Percentiles rank a stretch among this genome's conserved stretches.
These are phyloP conservation scores for Cladosporium sp. DNA, from an alignment of 2,329 filamentous ascomycete genomes.

Conservation along the genomic window DNA sequence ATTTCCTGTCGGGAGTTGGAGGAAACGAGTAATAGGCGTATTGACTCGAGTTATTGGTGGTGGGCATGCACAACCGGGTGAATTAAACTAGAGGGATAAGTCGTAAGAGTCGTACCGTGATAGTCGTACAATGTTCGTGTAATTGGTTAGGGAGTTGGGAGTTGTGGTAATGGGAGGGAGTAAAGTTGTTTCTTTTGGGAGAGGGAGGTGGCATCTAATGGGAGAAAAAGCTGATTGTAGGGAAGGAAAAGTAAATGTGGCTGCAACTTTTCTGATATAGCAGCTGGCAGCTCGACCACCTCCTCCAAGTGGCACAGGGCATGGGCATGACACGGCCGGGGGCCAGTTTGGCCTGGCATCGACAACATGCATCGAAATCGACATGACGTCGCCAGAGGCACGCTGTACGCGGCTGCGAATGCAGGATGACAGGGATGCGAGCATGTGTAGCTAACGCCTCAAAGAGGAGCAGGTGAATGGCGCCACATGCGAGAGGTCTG, in stretches of 20 bases:
- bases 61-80: conserved; percentile 40
- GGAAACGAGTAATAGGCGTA: conserved; percentile 52
- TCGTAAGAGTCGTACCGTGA: conserved; percentile 25
- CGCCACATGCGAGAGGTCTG: too few relatives aligned
- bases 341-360: conserved; percentile 4
- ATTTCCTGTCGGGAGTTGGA: conserved; percentile 43
- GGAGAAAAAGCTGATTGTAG: conserved; percentile 1
- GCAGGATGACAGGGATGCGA: neutral
- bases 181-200: too few relatives aligned
- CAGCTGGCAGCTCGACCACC: conserved; percentile 5
- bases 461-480: too few relatives aligned
- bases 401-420: neutral
- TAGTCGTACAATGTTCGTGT: conserved; percentile 19
- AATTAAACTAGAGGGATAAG: conserved; percentile 15
- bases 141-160: conserved; percentile 6
- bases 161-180: conserved; percentile 10
- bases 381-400: conserved; percentile 7
- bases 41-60: conserved; percentile 43
- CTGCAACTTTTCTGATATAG: conserved; percentile 13
- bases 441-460: too few relatives aligned
- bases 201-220: conserved; percentile 3
- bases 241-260: conserved; percentile 1
- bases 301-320: conserved; percentile 4
- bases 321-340: conserved; percentile 13
- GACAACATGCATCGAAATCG: conserved; percentile 10